phyloP scores from a whole-genome alignment of 1,284 basidiomycete species.

The Ceraceosorus guamensis region DNA sequence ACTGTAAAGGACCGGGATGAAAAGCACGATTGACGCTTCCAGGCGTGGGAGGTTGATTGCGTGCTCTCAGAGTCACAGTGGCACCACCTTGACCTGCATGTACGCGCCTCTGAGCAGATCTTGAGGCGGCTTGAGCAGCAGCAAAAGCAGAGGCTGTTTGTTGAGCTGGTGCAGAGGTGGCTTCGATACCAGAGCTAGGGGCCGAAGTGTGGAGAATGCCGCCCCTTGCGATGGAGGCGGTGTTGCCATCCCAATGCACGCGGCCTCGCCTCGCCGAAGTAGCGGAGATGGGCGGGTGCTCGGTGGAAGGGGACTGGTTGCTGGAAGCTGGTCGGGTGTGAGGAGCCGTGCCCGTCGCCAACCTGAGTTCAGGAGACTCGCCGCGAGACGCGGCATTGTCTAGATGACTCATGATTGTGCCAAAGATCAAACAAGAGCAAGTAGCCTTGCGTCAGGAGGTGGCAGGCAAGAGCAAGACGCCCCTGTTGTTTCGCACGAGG shows the following conservation, averaged over 20 bases:
- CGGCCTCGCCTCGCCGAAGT: not conserved
- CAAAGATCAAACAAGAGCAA: too few relatives aligned
- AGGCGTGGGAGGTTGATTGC: constrained; percentile 13
- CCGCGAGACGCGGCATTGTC: not conserved
- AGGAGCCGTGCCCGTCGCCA: not conserved
- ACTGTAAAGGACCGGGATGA: constrained; percentile 41
- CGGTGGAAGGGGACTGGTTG: not conserved
- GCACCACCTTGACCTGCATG: constrained; percentile 19
- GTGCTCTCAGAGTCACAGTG: constrained; percentile 26
- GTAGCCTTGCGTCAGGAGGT: too few relatives aligned
- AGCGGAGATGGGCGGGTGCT: not conserved
- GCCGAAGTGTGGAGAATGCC: too few relatives aligned
- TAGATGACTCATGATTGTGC: too few relatives aligned
- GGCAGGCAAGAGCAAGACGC: too few relatives aligned
- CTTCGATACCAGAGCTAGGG: not conserved
- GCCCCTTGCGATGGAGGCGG: too few relatives aligned
- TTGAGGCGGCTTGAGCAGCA: not conserved
- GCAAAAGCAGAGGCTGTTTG: not conserved
- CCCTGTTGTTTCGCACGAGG: too few relatives aligned
- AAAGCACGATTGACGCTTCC: constrained; percentile 21
- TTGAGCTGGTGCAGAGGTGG: not conserved
- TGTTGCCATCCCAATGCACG: constrained; percentile 5
- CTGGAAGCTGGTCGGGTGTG: not conserved
- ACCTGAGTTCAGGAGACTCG: not conserved
- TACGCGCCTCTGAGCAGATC: not conserved